phyloP scores from a whole-genome alignment of 176 grass and related monocot genomes.

The Eragrostis curvula region DNA sequence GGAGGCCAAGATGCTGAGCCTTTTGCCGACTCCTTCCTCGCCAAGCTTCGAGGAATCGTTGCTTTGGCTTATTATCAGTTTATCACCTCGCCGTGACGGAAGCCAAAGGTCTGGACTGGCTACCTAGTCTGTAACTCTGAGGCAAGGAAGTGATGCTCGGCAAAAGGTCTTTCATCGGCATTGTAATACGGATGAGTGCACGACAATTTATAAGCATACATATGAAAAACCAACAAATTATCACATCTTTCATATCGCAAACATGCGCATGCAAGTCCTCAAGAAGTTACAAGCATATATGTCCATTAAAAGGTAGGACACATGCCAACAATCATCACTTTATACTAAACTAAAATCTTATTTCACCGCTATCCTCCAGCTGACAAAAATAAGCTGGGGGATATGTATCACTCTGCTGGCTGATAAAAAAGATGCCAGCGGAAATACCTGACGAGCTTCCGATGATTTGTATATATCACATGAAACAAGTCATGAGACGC shows the following conservation, averaged over 20 bases:
- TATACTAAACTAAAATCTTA: conserved; percentile 53
- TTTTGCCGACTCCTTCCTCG: not conserved
- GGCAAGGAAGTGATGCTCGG: not conserved
- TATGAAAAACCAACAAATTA: conserved; percentile 52
- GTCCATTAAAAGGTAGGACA: conserved; percentile 66
- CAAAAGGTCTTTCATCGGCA: not conserved
- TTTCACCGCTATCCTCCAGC: conserved; percentile 46
- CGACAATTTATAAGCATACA: too few relatives aligned
- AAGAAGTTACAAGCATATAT: conserved; percentile 47
- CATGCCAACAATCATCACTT: conserved; percentile 50
- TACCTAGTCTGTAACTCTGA: not conserved
- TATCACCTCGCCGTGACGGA: too few relatives aligned
- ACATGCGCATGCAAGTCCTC: conserved; percentile 52
- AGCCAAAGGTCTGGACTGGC: not conserved
- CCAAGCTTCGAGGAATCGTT: not conserved
- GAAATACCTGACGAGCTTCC: conserved; percentile 40
- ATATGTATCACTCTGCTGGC: conserved; percentile 56
- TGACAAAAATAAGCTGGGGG: conserved; percentile 54
- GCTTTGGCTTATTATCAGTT: too few relatives aligned
- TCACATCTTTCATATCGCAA: conserved; percentile 43
- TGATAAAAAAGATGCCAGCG: conserved; percentile 58
- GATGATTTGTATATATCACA: conserved; percentile 27
- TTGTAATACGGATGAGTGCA: not conserved
- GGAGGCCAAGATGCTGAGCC: not conserved
- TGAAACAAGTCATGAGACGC: not conserved